Evolutionary conservation across 495 filamentous ascomycete genomes (phyloP).

Genomic region (Tuber umbilicatum): DNA sequence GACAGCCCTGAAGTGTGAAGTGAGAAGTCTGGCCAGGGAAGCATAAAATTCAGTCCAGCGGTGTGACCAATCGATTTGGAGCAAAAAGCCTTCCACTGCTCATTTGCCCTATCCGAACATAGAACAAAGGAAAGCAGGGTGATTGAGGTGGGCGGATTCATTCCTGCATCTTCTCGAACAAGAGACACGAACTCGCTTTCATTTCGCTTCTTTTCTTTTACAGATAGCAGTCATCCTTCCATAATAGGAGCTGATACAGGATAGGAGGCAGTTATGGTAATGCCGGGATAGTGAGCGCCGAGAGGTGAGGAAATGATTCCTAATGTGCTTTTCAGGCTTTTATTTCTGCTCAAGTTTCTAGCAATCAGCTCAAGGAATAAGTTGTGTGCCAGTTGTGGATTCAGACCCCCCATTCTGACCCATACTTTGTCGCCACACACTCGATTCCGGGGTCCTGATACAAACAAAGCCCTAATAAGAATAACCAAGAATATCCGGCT

Average conservation of each 20-base stretch:
- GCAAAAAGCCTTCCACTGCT: constrained; percentile 4
- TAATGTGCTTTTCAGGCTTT: not conserved
- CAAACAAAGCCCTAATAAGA: not conserved
- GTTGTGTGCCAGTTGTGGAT: not conserved
- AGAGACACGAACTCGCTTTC: constrained; percentile 6
- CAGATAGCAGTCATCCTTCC: not conserved
- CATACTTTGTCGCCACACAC: not conserved
- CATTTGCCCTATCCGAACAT: constrained; percentile 1
- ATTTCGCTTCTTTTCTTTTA: not conserved
- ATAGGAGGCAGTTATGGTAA: not conserved
- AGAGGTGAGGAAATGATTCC: not conserved
- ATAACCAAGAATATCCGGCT: not conserved
- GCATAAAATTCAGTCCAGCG: constrained; percentile 3
- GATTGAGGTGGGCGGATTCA: constrained; percentile 4
- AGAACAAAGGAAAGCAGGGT: constrained; percentile 24
- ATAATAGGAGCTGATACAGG: constrained; percentile 1
- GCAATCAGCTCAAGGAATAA: not conserved
- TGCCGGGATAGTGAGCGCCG: not conserved
- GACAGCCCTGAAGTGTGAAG: constrained; percentile 29
- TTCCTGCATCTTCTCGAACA: constrained; percentile 25
- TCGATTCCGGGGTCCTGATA: not conserved
- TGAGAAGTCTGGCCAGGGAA: constrained; percentile 13
- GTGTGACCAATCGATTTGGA: constrained; percentile 8
- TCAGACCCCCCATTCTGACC: not conserved
- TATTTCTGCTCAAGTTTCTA: not conserved